Percentiles rank a stretch among this genome's conserved stretches.
These are phyloP conservation scores for Boletus subcaerulescens DNA, from an alignment of 768 basidiomycete genomes.

Conservation along the genomic window DNA sequence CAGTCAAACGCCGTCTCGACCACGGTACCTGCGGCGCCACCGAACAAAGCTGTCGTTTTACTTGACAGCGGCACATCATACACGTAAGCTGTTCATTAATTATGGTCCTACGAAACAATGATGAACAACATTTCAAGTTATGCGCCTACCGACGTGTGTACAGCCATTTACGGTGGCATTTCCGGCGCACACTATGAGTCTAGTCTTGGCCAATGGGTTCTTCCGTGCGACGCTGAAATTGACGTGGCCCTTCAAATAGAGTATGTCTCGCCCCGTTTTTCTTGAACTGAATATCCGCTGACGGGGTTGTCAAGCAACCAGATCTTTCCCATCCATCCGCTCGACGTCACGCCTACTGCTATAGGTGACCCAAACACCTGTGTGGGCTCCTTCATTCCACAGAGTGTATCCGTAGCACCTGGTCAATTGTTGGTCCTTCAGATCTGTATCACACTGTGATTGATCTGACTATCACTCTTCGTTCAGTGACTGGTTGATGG, in stretches of 20 bases:
- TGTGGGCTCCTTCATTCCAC: slow-evolving; percentile 74
- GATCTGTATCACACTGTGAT: neutral
- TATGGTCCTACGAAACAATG: neutral
- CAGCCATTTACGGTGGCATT: slow-evolving; percentile 66
- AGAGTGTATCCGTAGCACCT: slow-evolving; percentile 50
- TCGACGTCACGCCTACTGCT: slow-evolving; percentile 62
- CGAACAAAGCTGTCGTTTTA: slow-evolving; percentile 68
- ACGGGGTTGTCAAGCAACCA: slow-evolving; percentile 49
- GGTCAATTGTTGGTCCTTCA: slow-evolving; percentile 60
- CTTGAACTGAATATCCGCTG: slow-evolving; percentile 5
- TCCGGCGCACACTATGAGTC: slow-evolving; percentile 60
- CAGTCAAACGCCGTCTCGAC: slow-evolving; percentile 52
- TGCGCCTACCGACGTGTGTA: slow-evolving; percentile 58
- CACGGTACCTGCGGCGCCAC: slow-evolving; percentile 53
- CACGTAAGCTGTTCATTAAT: slow-evolving; percentile 46
- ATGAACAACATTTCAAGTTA: slow-evolving; percentile 46
- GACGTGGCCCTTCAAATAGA: slow-evolving; percentile 77
- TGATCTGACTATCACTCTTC: neutral
- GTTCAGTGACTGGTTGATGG: slow-evolving; percentile 75
- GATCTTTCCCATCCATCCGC: slow-evolving; percentile 74
- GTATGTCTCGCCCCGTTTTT: slow-evolving; percentile 40
- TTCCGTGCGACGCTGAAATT: slow-evolving; percentile 74
- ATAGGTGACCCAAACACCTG: slow-evolving; percentile 49
- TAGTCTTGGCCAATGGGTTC: slow-evolving; percentile 56
- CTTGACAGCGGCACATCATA: slow-evolving; percentile 84